Evolutionary conservation across 1,139 yeast species (phyloP).

Genomic region (Diutina siamensis): DNA sequence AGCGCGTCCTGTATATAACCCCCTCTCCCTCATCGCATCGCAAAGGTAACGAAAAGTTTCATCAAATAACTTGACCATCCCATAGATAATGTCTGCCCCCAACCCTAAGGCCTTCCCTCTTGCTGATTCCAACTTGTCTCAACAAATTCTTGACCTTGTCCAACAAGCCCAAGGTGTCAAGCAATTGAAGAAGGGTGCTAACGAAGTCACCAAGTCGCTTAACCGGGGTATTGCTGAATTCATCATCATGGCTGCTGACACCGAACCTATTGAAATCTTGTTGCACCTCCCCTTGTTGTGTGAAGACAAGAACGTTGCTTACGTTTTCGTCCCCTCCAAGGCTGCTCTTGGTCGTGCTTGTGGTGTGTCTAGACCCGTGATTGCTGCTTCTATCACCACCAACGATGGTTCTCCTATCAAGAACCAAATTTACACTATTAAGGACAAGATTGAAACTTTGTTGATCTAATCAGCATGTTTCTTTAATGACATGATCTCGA

Average conservation of each 20-base stretch:
- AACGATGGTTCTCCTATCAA: conserved; percentile 97
- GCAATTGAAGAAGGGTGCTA: conserved; percentile 99
- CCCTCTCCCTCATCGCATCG: conserved; percentile 4
- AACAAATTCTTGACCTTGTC: conserved; percentile 94
- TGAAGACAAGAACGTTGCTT: conserved; percentile 98
- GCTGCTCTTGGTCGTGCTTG: conserved; percentile 99
- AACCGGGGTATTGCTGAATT: conserved; percentile 99
- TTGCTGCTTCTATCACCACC: conserved; percentile 96
- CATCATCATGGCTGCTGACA: conserved; percentile 99
- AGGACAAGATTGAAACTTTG: conserved; percentile 98
- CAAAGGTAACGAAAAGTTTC: not conserved
- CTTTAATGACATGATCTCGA: conserved; percentile 6
- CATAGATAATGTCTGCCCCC: conserved; percentile 31
- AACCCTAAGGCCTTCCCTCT: conserved; percentile 96
- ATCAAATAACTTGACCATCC: too few species aligned
- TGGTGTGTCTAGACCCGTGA: conserved; percentile 99
- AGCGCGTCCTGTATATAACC: too few species aligned
- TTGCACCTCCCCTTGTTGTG: conserved; percentile 95
- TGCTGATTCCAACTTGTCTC: conserved; percentile 91
- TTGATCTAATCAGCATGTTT: conserved; percentile 46
- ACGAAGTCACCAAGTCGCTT: conserved; percentile 98
- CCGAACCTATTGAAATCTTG: conserved; percentile 97
- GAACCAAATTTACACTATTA: conserved; percentile 92
- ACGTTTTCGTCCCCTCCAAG: conserved; percentile 97
- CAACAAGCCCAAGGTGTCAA: conserved; percentile 97